A percentile compares a stretch with the other conserved stretches of the same genome.
Evolutionary conservation across 2,329 filamentous ascomycete genomes (phyloP).

Genomic region (Microdochium nivale): DNA sequence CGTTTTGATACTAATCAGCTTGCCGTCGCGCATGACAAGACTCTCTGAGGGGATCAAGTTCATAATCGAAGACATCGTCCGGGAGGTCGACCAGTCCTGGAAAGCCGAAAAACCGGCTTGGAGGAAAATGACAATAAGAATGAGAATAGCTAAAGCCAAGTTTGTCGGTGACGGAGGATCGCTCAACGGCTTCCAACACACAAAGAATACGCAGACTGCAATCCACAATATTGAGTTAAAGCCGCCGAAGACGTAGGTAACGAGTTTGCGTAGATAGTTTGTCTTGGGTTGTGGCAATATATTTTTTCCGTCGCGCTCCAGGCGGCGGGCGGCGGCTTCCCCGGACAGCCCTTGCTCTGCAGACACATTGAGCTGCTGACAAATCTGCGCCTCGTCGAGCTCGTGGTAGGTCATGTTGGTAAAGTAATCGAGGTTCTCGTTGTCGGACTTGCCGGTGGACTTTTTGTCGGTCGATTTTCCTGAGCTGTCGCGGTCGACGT

Average conservation of each 20-base stretch:
- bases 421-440: conserved; percentile 25
- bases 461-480: conserved; percentile 10
- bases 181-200: conserved; percentile 38
- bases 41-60: conserved; percentile 34
- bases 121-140: conserved; percentile 36
- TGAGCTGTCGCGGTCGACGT: conserved; percentile 12
- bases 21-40: conserved; percentile 33
- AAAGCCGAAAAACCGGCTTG: conserved; percentile 37
- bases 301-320: conserved; percentile 31
- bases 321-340: conserved; percentile 19
- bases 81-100: conserved; percentile 36
- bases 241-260: conserved; percentile 35
- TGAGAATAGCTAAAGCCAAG: conserved; percentile 34
- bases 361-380: conserved; percentile 29
- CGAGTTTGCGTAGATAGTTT: conserved; percentile 31
- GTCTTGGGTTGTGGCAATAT: conserved; percentile 29
- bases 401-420: conserved; percentile 28
- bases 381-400: conserved; percentile 23
- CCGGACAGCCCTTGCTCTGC: conserved; percentile 24
- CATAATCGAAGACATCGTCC: conserved; percentile 37
- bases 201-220: conserved; percentile 36
- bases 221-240: conserved; percentile 39
- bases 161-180: conserved; percentile 32
- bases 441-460: conserved; percentile 24
- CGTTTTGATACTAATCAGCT: conserved; percentile 28